Evolutionary conservation across 495 filamentous ascomycete genomes (phyloP).

Genomic region (Hyaloscypha finlandica): DNA sequence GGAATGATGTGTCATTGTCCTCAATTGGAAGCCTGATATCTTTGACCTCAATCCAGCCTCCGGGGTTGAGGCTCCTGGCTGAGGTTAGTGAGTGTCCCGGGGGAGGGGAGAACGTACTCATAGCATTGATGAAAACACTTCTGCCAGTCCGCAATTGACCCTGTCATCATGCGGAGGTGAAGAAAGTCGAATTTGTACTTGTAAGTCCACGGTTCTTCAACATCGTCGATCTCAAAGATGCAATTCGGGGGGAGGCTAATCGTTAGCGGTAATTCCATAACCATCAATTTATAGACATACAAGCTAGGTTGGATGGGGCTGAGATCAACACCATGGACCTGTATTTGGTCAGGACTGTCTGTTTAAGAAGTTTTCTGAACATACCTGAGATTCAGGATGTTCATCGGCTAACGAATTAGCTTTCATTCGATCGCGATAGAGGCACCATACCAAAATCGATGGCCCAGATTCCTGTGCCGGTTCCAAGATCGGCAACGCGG

Average conservation of each 20-base stretch:
- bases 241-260: conserved; percentile 30
- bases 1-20: background rate
- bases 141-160: conserved; percentile 7
- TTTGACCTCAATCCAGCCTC: background rate
- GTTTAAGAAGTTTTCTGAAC: background rate
- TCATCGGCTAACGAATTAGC: conserved; percentile 22
- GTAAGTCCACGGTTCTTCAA: conserved; percentile 35
- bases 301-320: conserved; percentile 19
- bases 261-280: background rate
- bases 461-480: conserved; percentile 52
- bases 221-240: conserved; percentile 36
- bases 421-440: background rate
- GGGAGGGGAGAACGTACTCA: background rate
- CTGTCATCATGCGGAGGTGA: conserved; percentile 20
- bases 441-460: conserved; percentile 41
- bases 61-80: background rate
- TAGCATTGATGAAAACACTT: conserved; percentile 7
- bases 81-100: background rate
- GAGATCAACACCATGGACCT: conserved; percentile 53
- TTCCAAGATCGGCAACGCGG: conserved; percentile 48
- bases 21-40: background rate
- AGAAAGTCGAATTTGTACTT: conserved; percentile 34
- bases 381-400: conserved; percentile 38
- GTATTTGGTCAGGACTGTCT: background rate
- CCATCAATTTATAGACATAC: background rate